Conservation (phyloP, 768 basidiomycete species). For the Leccinum arenicola region DNA sequence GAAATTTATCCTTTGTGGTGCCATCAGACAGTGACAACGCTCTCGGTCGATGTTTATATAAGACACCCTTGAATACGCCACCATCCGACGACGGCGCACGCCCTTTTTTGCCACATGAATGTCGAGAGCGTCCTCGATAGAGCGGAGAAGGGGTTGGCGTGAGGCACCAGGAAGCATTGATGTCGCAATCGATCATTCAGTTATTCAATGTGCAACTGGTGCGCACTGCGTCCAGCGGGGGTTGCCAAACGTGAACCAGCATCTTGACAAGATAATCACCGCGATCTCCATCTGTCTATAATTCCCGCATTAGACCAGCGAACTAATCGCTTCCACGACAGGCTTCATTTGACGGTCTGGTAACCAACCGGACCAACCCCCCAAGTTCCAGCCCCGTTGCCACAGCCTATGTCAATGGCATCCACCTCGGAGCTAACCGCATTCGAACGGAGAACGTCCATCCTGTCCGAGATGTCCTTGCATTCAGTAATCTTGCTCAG, state of each 20-base stretch:
- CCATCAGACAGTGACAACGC: neutral
- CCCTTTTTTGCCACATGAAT: conserved; percentile 3
- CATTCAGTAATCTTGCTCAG: neutral
- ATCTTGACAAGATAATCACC: conserved; percentile 22
- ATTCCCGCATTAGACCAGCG: conserved; percentile 17
- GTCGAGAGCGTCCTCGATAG: conserved; percentile 9
- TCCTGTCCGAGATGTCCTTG: neutral
- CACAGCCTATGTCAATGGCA: neutral
- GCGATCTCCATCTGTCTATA: conserved; percentile 17
- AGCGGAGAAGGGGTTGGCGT: conserved; percentile 6
- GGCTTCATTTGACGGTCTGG: neutral
- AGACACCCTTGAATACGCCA: neutral
- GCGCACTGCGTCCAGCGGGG: neutral
- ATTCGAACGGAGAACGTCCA: neutral
- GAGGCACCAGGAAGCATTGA: conserved; percentile 7
- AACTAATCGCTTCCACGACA: neutral
- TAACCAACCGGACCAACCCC: neutral
- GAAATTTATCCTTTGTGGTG: conserved; percentile 7
- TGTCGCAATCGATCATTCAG: conserved; percentile 2
- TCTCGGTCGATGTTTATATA: conserved; percentile 4
- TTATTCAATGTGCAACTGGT: neutral
- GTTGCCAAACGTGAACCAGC: neutral
- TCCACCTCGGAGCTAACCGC: conserved; percentile 8
- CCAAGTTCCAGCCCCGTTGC: conserved; percentile 1
- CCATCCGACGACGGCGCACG: conserved; percentile 11